Percentiles rank a stretch among this genome's conserved stretches.
These are phyloP conservation scores for Saururus chinensis DNA, from an alignment of 164 flowering plant genomes.

Conservation along the genomic window DNA sequence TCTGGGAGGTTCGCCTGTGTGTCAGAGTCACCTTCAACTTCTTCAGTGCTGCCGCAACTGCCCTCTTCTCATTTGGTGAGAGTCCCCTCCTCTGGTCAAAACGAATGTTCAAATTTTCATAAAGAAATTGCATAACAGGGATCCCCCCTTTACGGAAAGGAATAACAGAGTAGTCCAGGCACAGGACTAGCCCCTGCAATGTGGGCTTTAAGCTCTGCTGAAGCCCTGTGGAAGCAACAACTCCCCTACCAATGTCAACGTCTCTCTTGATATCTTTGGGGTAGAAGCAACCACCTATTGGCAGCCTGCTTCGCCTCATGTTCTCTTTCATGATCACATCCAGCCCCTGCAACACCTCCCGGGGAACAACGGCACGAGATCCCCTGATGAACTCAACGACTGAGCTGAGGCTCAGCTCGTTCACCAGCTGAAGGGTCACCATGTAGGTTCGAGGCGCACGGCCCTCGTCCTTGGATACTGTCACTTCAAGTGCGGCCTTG, in stretches of 20 bases:
- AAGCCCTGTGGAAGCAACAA: slow-evolving; percentile 43
- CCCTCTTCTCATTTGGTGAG: background rate
- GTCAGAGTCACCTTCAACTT: slow-evolving; percentile 52
- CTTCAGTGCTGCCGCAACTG: slow-evolving; percentile 24
- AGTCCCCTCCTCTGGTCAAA: background rate
- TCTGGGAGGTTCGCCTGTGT: slow-evolving; percentile 53
- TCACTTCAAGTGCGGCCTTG: slow-evolving; percentile 30
- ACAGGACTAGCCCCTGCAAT: slow-evolving; percentile 39
- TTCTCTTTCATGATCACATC: slow-evolving; percentile 73
- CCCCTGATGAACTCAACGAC: slow-evolving; percentile 37
- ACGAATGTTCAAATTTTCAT: slow-evolving; percentile 21
- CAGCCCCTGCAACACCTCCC: slow-evolving; percentile 58
- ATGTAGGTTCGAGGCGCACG: slow-evolving; percentile 11
- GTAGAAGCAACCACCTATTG: slow-evolving; percentile 39
- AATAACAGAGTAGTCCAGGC: slow-evolving; percentile 53
- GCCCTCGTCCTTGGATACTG: slow-evolving; percentile 31
- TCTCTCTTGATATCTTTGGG: slow-evolving; percentile 1
- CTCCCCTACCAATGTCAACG: slow-evolving; percentile 37
- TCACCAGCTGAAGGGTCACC: slow-evolving; percentile 36
- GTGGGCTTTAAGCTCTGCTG: slow-evolving; percentile 58
- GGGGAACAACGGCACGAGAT: slow-evolving; percentile 18
- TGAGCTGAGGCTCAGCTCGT: slow-evolving; percentile 24
- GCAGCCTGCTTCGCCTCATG: slow-evolving; percentile 25
- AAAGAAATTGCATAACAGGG: slow-evolving; percentile 46
- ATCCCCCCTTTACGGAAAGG: slow-evolving; percentile 34